phyloP scores from a whole-genome alignment of 768 basidiomycete species.

The Boletus vinaceobasis region DNA sequence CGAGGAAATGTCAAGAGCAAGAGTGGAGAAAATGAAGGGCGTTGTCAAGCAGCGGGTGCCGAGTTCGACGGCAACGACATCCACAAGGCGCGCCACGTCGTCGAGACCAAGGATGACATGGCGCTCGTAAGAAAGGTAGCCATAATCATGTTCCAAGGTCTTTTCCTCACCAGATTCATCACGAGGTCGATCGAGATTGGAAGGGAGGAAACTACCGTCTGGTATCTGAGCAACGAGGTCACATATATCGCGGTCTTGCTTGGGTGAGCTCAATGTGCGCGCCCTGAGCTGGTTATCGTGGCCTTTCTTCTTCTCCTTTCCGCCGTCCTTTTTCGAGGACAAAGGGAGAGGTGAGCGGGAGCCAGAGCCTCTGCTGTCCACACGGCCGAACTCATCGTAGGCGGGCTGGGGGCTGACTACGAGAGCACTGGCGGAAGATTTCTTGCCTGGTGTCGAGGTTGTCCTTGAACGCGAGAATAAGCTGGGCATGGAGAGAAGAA shows the following conservation, averaged over 20 bases:
- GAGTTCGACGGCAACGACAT: conserved; percentile 66
- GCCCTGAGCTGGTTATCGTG: conserved; percentile 33
- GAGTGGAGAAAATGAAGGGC: conserved; percentile 87
- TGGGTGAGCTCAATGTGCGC: conserved; percentile 42
- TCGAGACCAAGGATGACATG: conserved; percentile 77
- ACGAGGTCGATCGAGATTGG: conserved; percentile 48
- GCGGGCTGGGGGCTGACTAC: conserved; percentile 16
- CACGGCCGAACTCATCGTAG: conserved; percentile 67
- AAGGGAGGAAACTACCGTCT: conserved; percentile 53
- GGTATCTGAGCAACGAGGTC: conserved; percentile 39
- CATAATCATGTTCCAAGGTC: conserved; percentile 52
- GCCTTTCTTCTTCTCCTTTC: conserved; percentile 43
- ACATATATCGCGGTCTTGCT: conserved; percentile 31
- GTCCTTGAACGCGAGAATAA: conserved; percentile 71
- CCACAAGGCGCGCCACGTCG: conserved; percentile 68
- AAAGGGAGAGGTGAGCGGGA: conserved; percentile 18
- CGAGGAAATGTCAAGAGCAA: conserved; percentile 80
- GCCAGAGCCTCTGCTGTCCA: conserved; percentile 44
- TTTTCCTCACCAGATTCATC: conserved; percentile 38
- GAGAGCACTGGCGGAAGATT: conserved; percentile 15
- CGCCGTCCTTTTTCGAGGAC: conserved; percentile 47
- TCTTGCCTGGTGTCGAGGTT: conserved; percentile 52
- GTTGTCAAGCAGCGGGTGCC: conserved; percentile 74
- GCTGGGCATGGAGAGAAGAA: conserved; percentile 56
- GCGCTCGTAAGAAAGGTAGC: conserved; percentile 68